phyloP scores from a whole-genome alignment of 306 rosid genomes.

The Vigna radiata region DNA sequence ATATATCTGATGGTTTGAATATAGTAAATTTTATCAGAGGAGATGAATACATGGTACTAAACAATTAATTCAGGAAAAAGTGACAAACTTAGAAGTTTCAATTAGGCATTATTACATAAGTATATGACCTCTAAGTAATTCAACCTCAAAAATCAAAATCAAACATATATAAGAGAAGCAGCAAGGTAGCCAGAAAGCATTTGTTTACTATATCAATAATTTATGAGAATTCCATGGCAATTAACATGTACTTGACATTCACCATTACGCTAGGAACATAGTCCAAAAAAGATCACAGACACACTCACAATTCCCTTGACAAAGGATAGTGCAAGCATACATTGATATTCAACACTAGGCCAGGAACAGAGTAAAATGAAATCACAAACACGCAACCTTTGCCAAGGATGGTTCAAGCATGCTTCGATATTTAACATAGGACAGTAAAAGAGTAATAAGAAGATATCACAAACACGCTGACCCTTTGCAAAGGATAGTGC shows the following conservation, averaged over 20 bases:
- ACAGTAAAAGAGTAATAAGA: neutral
- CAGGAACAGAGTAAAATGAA: neutral
- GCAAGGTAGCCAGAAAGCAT: neutral
- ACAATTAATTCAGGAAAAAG: constrained; percentile 14
- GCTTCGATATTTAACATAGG: neutral
- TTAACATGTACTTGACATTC: neutral
- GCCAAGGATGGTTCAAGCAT: constrained; percentile 1
- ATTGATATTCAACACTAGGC: neutral
- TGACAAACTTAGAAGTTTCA: constrained; percentile 19
- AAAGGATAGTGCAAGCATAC: neutral
- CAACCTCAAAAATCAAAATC: constrained; percentile 8
- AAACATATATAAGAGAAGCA: constrained; percentile 11
- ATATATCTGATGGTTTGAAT: constrained; percentile 1
- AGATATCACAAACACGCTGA: neutral
- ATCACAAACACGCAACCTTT: neutral
- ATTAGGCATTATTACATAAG: neutral
- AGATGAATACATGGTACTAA: neutral
- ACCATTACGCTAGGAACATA: neutral
- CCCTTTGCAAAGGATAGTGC: neutral
- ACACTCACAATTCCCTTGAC: neutral
- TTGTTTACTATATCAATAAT: neutral
- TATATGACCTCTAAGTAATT: neutral
- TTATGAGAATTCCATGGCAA: neutral
- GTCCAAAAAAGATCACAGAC: too few relatives aligned
- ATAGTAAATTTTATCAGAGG: constrained; percentile 16